These are phyloP conservation scores for Globisporangium polare DNA, from an alignment of 352 stramenopile genomes.

Conservation along the genomic window DNA sequence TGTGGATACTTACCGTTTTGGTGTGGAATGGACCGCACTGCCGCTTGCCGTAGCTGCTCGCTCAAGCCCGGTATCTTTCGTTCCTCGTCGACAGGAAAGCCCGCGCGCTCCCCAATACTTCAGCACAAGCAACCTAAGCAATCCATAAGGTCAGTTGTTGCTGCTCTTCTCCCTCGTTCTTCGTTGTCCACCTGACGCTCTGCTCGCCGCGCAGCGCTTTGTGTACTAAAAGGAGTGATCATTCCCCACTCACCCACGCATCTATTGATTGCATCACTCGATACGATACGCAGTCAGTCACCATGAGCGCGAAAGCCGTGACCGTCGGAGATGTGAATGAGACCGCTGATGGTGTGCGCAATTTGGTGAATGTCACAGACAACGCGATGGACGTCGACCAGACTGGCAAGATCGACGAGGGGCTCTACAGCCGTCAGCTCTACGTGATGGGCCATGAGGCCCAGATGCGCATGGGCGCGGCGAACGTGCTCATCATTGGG, in stretches of 20 bases:
- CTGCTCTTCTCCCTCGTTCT: neutral
- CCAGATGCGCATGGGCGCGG: conserved; percentile 94
- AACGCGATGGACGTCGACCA: conserved; percentile 66
- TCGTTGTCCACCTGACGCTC: too few species aligned
- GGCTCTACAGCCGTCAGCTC: conserved; percentile 94
- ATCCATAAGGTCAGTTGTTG: neutral
- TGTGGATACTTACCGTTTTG: neutral
- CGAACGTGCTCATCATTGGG: conserved; percentile 95
- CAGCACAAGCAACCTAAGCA: neutral
- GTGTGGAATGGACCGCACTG: neutral
- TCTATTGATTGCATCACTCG: neutral
- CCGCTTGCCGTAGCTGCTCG: neutral
- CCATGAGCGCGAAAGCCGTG: conserved; percentile 63
- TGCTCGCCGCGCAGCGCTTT: neutral
- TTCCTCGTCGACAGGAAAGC: neutral
- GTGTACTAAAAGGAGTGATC: neutral
- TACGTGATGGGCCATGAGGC: conserved; percentile 99
- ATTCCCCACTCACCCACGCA: neutral
- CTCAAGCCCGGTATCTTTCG: conserved; percentile 1
- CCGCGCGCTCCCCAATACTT: too few species aligned
- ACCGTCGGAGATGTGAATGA: conserved; percentile 67
- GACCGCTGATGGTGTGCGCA: conserved; percentile 69
- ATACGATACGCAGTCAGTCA: neutral
- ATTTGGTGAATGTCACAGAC: conserved; percentile 68
- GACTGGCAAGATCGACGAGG: conserved; percentile 58